Evolutionary conservation across 495 filamentous ascomycete species (phyloP).

Genomic region (Penicillium bialowiezense): DNA sequence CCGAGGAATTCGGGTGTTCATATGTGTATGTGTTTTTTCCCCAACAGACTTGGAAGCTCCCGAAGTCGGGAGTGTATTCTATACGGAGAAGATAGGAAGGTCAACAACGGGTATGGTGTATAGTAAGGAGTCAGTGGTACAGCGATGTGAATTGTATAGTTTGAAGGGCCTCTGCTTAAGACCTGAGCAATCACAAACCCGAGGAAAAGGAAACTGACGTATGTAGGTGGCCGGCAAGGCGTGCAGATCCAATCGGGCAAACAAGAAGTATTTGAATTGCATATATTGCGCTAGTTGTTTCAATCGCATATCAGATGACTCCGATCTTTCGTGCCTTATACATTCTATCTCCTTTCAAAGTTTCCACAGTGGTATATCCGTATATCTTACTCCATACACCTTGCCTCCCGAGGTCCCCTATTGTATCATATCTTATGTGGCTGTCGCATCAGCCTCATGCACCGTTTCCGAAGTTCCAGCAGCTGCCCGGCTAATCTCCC

Average conservation of each 20-base stretch:
- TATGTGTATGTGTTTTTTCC: too few species aligned
- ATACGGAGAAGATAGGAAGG: too few species aligned
- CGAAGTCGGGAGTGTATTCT: too few species aligned
- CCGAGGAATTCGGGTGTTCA: too few species aligned
- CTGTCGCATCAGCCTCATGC: conserved; percentile 2
- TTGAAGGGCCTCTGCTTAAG: neutral
- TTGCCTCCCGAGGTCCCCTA: neutral
- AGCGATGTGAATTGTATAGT: too few species aligned
- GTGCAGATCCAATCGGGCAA: conserved; percentile 1
- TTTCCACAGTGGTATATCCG: too few species aligned
- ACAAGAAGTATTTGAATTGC: neutral
- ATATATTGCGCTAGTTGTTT: neutral
- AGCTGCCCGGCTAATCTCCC: conserved; percentile 12
- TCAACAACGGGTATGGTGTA: too few species aligned
- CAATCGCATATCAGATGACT: neutral
- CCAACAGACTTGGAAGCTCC: too few species aligned
- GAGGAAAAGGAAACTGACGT: conserved; percentile 10
- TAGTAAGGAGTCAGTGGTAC: too few species aligned
- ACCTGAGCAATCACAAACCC: conserved; percentile 6
- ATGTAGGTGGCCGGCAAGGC: conserved; percentile 6
- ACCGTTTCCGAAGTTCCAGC: neutral
- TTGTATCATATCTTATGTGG: neutral
- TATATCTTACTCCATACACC: neutral
- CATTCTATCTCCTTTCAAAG: neutral
- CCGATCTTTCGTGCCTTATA: neutral